These are phyloP conservation scores for Helianthus annuus DNA, from an alignment of 129 eudicot genomes.

Conservation along the genomic window HanXRQr2.0-SUNRISE NC_035449.2:77114565-77115064, in stretches of 20 bases:
- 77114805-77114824: conserved; percentile 39
- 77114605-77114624: no score
- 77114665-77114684: not conserved
- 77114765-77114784: conserved; percentile 25
- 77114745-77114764: conserved; percentile 20
- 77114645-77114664: conserved; percentile 5
- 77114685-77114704: conserved; percentile 16
- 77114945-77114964: conserved; percentile 70
- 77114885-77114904: conserved; percentile 80
- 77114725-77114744: conserved; percentile 6
- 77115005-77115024: conserved; percentile 60
- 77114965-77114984: conserved; percentile 79
- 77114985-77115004: conserved; percentile 63
- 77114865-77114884: conserved; percentile 63
- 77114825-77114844: conserved; percentile 38
- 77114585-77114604: no score
- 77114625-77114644: no score
- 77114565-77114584: no score
- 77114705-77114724: conserved; percentile 23
- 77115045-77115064: conserved; percentile 65
- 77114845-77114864: conserved; percentile 50
- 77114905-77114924: conserved; percentile 76
- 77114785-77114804: conserved; percentile 40
- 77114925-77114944: conserved; percentile 93
- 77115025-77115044: conserved; percentile 66